A percentile compares a stretch with the other conserved stretches of the same genome.
These are phyloP conservation scores for Penicillium glabrum DNA, from an alignment of 2,329 filamentous ascomycete genomes.

Conservation along the genomic window DNA sequence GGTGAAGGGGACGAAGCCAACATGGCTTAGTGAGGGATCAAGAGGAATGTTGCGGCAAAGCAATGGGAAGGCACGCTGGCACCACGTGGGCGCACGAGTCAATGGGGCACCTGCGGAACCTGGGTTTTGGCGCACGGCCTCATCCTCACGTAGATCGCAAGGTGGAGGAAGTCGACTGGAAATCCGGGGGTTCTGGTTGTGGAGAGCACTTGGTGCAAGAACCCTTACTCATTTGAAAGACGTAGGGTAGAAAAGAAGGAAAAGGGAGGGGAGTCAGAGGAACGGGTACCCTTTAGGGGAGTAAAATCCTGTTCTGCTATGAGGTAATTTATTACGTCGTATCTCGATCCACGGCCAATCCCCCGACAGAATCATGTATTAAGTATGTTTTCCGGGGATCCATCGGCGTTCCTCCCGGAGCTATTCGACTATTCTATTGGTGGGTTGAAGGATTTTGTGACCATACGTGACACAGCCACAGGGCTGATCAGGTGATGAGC, in stretches of 20 bases:
- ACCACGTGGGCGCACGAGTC: constrained; percentile 41
- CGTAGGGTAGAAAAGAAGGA: neutral
- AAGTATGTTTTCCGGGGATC: neutral
- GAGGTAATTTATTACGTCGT: constrained; percentile 17
- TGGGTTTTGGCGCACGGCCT: constrained; percentile 31
- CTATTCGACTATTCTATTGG: neutral
- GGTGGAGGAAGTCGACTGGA: constrained; percentile 4
- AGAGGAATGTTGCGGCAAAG: constrained; percentile 21
- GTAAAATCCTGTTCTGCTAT: constrained; percentile 14
- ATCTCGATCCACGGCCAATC: neutral
- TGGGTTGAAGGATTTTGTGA: neutral
- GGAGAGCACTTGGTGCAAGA: constrained; percentile 2
- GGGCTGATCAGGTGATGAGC: neutral
- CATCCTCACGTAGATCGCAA: constrained; percentile 22
- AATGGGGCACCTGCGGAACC: constrained; percentile 35
- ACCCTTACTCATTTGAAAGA: constrained; percentile 1
- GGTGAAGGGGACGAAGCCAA: constrained; percentile 45
- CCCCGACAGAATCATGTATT: neutral
- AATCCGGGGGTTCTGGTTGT: constrained; percentile 4
- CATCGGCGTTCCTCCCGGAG: neutral
- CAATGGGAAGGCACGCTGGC: constrained; percentile 27
- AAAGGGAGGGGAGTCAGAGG: neutral
- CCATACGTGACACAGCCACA: neutral
- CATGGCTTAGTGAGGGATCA: constrained; percentile 24
- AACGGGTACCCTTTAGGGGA: neutral